Conservation (phyloP, 2,329 filamentous ascomycete genomes). For the Fusarium phyllophilum region DNA sequence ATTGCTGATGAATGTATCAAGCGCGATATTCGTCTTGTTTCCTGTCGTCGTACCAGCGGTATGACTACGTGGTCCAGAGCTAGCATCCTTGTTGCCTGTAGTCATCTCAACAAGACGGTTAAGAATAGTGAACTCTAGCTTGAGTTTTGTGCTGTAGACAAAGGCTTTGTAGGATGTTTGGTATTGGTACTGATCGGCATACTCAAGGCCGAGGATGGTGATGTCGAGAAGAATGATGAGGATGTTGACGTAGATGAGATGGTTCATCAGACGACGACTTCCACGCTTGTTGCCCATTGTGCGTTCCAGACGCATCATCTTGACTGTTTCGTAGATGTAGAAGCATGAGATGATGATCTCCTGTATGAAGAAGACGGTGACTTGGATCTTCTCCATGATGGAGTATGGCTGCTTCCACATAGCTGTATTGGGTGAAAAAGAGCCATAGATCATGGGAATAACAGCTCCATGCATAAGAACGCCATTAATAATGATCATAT, state of each 20-base stretch:
- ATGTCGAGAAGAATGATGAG: conserved; percentile 59
- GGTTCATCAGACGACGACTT: conserved; percentile 45
- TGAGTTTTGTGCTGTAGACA: conserved; percentile 53
- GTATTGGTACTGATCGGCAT: conserved; percentile 49
- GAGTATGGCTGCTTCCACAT: conserved; percentile 50
- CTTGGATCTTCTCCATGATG: conserved; percentile 64
- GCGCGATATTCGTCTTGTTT: conserved; percentile 27
- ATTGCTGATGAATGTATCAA: conserved; percentile 38
- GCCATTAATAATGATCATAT: conserved; percentile 67
- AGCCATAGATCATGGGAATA: conserved; percentile 64
- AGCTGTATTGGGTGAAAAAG: conserved; percentile 49
- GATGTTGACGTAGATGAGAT: conserved; percentile 58
- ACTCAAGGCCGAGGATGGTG: conserved; percentile 52
- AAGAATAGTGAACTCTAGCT: conserved; percentile 54
- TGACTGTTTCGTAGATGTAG: conserved; percentile 64
- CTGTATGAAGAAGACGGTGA: conserved; percentile 66
- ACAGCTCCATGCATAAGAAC: conserved; percentile 64
- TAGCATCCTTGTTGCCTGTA: conserved; percentile 40
- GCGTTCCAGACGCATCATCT: conserved; percentile 57
- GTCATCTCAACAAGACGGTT: conserved; percentile 52
- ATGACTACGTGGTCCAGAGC: conserved; percentile 39
- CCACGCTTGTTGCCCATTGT: conserved; percentile 37
- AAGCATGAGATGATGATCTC: conserved; percentile 63
- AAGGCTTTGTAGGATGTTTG: conserved; percentile 52
- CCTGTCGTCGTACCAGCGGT: conserved; percentile 7